phyloP scores from a whole-genome alignment of 257 asterid genomes.

The Solanum dulcamara region DNA sequence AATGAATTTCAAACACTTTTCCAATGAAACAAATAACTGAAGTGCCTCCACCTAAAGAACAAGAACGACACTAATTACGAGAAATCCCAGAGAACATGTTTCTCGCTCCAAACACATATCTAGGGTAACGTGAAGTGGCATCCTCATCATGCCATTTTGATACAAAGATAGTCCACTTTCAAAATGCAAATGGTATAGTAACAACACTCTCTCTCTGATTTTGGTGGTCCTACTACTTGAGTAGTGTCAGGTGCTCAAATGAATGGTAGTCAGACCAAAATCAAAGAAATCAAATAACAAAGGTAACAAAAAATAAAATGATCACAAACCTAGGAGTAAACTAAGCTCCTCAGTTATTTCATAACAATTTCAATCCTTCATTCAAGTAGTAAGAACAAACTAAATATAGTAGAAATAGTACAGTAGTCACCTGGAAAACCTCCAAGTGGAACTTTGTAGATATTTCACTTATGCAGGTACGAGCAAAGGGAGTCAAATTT shows the following conservation, averaged over 20 bases:
- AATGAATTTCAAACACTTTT: neutral
- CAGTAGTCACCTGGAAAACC: conserved; percentile 54
- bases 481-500: conserved; percentile 72
- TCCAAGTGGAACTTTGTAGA: conserved; percentile 72
- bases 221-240: neutral
- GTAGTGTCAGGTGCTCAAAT: neutral
- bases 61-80: neutral
- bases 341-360: neutral
- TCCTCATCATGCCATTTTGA: neutral
- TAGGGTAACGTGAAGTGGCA: neutral
- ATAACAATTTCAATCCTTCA: neutral
- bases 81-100: neutral
- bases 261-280: neutral
- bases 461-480: conserved; percentile 47
- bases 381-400: neutral
- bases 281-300: neutral
- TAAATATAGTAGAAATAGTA: neutral
- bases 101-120: neutral
- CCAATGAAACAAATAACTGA: neutral
- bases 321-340: neutral
- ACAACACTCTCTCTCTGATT: neutral
- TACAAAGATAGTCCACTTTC: neutral
- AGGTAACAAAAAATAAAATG: neutral
- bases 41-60: neutral
- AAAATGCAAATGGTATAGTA: neutral